Conservation (phyloP, 768 basidiomycete species). For the Termitomyces sp. region DNA sequence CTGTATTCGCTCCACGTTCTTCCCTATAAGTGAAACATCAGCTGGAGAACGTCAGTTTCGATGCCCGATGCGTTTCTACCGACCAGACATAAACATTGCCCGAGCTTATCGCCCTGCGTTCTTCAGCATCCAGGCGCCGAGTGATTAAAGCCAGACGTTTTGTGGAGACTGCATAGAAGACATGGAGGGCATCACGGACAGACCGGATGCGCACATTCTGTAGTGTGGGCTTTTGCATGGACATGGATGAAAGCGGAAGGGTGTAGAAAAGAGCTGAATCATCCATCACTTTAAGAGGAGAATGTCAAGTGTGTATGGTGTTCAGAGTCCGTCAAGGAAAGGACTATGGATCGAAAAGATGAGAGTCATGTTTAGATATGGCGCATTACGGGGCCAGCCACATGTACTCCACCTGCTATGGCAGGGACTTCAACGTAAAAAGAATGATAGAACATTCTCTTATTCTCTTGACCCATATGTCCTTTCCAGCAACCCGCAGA, state of each 20-base stretch:
- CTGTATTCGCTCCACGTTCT: constrained; percentile 80
- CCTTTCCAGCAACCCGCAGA: constrained; percentile 22
- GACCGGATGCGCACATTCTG: constrained; percentile 73
- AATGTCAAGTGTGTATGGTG: constrained; percentile 7
- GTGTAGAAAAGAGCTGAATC: constrained; percentile 16
- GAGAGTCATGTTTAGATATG: constrained; percentile 46
- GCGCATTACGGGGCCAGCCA: constrained; percentile 48
- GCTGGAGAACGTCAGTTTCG: background rate
- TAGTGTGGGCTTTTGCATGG: constrained; percentile 74
- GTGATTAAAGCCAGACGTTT: constrained; percentile 70
- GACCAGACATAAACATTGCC: constrained; percentile 82
- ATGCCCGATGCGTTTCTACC: constrained; percentile 9
- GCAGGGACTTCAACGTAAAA: constrained; percentile 38
- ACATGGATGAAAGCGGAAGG: constrained; percentile 17
- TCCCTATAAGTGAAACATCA: constrained; percentile 41
- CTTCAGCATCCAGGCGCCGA: constrained; percentile 77
- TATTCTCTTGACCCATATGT: constrained; percentile 32
- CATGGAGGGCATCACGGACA: constrained; percentile 73
- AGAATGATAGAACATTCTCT: constrained; percentile 26
- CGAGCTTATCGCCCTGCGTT: constrained; percentile 64
- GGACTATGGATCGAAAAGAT: constrained; percentile 34
- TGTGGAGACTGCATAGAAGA: constrained; percentile 73
- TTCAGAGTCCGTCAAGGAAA: constrained; percentile 30
- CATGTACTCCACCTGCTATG: constrained; percentile 33
- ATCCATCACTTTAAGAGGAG: constrained; percentile 18